Base-by-base conservation (phyloP, 768 basidiomycete species). In the Steccherinum ochraceum region DNA sequence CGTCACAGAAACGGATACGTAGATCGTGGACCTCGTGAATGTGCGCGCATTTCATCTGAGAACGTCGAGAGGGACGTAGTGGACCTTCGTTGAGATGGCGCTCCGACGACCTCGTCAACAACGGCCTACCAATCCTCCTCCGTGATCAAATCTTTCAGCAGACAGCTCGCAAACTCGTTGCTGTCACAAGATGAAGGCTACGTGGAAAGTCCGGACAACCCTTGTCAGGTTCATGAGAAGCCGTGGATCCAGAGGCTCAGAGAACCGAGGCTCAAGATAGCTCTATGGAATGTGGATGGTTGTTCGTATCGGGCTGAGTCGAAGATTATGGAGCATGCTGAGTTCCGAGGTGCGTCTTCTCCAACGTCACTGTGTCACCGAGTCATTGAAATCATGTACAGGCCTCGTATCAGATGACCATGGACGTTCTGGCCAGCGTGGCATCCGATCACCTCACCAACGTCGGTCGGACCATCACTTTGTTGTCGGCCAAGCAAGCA, bases 241-340 rank as follows among this genome's bases (percentile, higher is more conserved):
- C 76, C 83, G 16, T 88, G 86, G 86, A n/a, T n/a, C n/a, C n/a
- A n/a, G n/a, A 68, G 46, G 53, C 64, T 55, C 40, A 55, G 56
- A 18, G 65, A 58, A 52, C 50, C 55, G 12, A 61, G 61, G n/a
- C 26, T 60, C 16, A 86, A 85, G 51, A 64, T 89, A 23, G 86
- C 84, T 1, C 76, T 76, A 52, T 68, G 72, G 51, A 81, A 74
- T 52, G 82, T 84, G 5, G 66, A 70, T 41, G 75, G 81, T 50
- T 93, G 85, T 68, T 61, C 86, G 60, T 71, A 74, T 57, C 91
- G 84, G 89, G 79, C 81, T 76, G 73, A 78, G 20, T 69, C 71
- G 48, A 92, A 89, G 70, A 75, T 95, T 46, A 61, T 96, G 59
- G 92, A 95, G 58, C 94, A 96, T 72, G 75, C 78, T 45, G 93